Base-by-base conservation (phyloP, 176 grass and related monocot species). In the Saccharum spontaneum region DNA sequence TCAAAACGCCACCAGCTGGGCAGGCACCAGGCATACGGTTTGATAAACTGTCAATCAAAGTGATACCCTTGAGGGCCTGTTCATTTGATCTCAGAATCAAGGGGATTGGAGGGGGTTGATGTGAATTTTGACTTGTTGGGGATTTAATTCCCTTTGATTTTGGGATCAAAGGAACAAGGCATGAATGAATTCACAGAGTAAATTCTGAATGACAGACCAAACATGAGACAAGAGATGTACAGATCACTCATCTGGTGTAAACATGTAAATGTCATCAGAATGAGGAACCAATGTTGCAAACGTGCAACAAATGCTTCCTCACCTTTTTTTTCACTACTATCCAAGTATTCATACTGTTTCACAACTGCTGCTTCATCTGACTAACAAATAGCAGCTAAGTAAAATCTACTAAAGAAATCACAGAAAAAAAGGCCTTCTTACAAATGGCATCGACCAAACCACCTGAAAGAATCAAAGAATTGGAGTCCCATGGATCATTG, bases 391-490 rank as follows among this genome's bases (percentile, higher is more conserved):
- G 84, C 79, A 79, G 80, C 79, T 61, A 90, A 49, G 26, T 36
- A 75, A 41, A 49, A 84, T 76, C 69, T 77, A 73, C 77, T 87
- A 88, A 22, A 36, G 55, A 65, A 63, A 83, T 71, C 70, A 83
- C 6, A 38, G 67, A 90, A 90, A 82, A 90, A 90, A 90, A 87
- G 33, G 80, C 67, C 75, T 87, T 84, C 79, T 74, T 74, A 79
- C 89, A 87, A 87, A 87, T 83, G 87, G 73, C 36, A 13, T 57
- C 11, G 49, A 79, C n/a, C 62, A 75, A 69, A 79, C 67, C 79
- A 76, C 74, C 68, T 64, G 80, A 90, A 97, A 85, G 86, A 97
- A 97, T 90, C 64, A 92, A 94, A 90, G 61, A 92, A 90, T 94
- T 22, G 6, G 50, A 75, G 88, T 63, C 64, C 7, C 40, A 39